These are phyloP conservation scores for Metarhizium sp. DNA, from an alignment of 2,329 filamentous ascomycete species.

Conservation along the genomic window DNA sequence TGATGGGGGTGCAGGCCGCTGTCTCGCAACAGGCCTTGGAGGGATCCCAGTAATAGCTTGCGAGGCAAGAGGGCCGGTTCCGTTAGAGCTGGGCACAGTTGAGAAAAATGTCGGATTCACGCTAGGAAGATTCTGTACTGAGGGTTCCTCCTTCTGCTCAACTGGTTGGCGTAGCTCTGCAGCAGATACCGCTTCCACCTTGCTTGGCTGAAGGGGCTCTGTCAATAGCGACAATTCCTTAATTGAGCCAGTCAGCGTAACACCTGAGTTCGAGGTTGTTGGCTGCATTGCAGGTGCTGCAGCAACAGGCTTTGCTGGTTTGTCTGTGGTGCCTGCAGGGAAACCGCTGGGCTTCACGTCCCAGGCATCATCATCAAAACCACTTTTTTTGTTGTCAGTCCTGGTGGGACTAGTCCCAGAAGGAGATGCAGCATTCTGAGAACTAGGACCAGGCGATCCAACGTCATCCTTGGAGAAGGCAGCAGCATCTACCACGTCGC, in stretches of 20 bases:
- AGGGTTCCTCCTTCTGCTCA: slow-evolving; percentile 20
- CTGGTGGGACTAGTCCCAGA: slow-evolving; percentile 16
- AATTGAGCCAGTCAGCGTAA: slow-evolving; percentile 44
- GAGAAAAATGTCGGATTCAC: slow-evolving; percentile 52
- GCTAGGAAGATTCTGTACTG: slow-evolving; percentile 38
- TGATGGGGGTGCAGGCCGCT: slow-evolving; percentile 64
- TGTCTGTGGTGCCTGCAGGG: slow-evolving; percentile 47
- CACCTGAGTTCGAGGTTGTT: slow-evolving; percentile 1
- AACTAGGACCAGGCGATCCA: slow-evolving; percentile 12
- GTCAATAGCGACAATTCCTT: slow-evolving; percentile 46
- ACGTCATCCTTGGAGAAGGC: slow-evolving; percentile 59
- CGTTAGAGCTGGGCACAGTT: slow-evolving; percentile 28
- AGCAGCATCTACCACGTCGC: slow-evolving; percentile 78
- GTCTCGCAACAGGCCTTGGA: slow-evolving; percentile 34
- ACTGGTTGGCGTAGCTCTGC: slow-evolving; percentile 4
- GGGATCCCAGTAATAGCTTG: slow-evolving; percentile 13
- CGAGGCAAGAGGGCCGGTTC: slow-evolving; percentile 17
- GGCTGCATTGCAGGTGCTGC: slow-evolving; percentile 9
- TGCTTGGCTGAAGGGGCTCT: slow-evolving; percentile 43
- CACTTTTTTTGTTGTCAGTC: slow-evolving; percentile 28
- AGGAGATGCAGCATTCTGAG: slow-evolving; percentile 14
- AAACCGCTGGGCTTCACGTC: slow-evolving; percentile 59
- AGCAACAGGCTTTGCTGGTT: slow-evolving; percentile 10
- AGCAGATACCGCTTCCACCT: slow-evolving; percentile 23
- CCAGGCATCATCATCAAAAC: slow-evolving; percentile 97